Conservation (phyloP, 768 basidiomycete species). For the Suillus cothurnatus region DNA sequence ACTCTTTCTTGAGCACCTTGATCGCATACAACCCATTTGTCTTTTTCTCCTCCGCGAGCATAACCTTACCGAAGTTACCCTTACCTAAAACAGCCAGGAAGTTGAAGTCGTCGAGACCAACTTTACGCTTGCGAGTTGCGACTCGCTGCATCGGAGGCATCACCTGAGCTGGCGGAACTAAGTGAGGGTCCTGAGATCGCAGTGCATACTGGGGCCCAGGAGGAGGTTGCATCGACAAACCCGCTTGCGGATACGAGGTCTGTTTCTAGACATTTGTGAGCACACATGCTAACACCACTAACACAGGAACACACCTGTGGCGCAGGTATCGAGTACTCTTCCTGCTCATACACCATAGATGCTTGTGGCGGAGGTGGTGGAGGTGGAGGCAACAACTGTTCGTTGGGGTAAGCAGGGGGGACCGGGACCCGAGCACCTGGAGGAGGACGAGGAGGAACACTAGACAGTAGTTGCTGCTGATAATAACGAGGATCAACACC, state of each 20-base stretch:
- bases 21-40: conserved; percentile 91
- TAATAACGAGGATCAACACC: conserved; percentile 46
- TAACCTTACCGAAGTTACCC: conserved; percentile 99
- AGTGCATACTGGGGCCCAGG: conserved; percentile 27
- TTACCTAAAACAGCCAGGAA: conserved; percentile 98
- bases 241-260: conserved; percentile 26
- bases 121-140: conserved; percentile 70
- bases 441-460: conserved; percentile 36
- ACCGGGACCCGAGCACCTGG: conserved; percentile 42
- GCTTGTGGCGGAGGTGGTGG: conserved; percentile 12
- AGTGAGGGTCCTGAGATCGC: conserved; percentile 34
- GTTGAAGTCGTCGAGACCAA: conserved; percentile 98
- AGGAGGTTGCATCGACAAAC: conserved; percentile 18
- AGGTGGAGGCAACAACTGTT: conserved; percentile 31
- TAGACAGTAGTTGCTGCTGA: conserved; percentile 35
- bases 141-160: conserved; percentile 43
- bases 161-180: conserved; percentile 29
- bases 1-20: conserved; percentile 99
- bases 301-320: conserved; percentile 24
- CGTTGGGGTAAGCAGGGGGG: conserved; percentile 37
- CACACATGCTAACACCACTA: conserved; percentile 5
- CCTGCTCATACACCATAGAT: conserved; percentile 30
- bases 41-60: conserved; percentile 98
- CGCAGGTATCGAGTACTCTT: conserved; percentile 23
- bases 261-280: conserved; percentile 19